These are phyloP conservation scores for Paraconiothyrium sp. DNA, from an alignment of 2,329 filamentous ascomycete genomes.

Conservation along the genomic window DNA sequence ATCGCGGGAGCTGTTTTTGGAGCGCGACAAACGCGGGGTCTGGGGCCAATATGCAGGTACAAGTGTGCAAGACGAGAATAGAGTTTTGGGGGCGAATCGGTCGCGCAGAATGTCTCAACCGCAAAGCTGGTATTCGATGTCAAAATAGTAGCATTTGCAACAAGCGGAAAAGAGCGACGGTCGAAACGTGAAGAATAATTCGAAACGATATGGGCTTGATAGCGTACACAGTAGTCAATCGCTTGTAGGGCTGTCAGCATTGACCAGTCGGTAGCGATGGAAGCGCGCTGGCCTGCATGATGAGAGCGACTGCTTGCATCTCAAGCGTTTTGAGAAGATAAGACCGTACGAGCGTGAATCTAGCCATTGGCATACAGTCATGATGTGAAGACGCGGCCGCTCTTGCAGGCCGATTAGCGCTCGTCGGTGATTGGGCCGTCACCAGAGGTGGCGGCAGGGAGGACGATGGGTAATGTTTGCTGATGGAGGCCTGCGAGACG, in stretches of 20 bases:
- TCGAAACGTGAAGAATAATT: not conserved
- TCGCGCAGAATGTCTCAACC: conserved; percentile 12
- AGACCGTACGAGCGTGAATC: not conserved
- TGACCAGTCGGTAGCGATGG: not conserved
- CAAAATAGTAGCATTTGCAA: conserved; percentile 14
- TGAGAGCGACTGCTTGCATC: not conserved
- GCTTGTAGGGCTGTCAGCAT: not conserved
- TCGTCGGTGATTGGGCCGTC: conserved; percentile 9
- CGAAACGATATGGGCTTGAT: not conserved
- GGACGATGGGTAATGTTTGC: conserved; percentile 11
- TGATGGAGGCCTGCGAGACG: conserved; percentile 1
- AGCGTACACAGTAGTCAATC: not conserved
- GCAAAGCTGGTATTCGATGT: conserved; percentile 7
- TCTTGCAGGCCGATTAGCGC: conserved; percentile 13
- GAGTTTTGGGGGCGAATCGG: conserved; percentile 14
- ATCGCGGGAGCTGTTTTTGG: conserved; percentile 12
- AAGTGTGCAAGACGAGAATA: conserved; percentile 17
- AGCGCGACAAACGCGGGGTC: conserved; percentile 11
- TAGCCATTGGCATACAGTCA: not conserved
- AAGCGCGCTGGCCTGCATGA: not conserved
- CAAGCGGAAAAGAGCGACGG: not conserved
- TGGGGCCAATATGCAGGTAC: conserved; percentile 25
- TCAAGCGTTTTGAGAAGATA: not conserved
- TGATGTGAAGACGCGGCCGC: conserved; percentile 6
- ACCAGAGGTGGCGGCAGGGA: not conserved